These are phyloP conservation scores for Russula abietina DNA, from an alignment of 768 basidiomycete genomes.

Conservation along the genomic window DNA sequence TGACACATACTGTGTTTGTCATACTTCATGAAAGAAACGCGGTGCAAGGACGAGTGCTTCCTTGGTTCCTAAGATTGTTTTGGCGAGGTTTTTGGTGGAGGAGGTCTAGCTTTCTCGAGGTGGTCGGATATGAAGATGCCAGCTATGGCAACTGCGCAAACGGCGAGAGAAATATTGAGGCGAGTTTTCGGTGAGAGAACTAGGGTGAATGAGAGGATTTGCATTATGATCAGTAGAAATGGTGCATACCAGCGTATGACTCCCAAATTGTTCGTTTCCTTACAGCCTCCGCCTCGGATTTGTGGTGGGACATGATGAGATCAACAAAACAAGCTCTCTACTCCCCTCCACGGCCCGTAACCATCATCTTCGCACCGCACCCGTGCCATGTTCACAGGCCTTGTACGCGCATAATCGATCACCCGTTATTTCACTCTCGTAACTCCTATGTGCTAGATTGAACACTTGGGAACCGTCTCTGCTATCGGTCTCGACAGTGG, in stretches of 20 bases:
- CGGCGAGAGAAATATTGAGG: constrained; percentile 31
- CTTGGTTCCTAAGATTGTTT: not conserved
- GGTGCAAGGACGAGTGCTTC: not conserved
- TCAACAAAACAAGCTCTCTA: no score
- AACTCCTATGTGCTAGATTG: constrained; percentile 52
- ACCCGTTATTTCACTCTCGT: constrained; percentile 1
- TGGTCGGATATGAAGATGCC: constrained; percentile 32
- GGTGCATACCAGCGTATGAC: constrained; percentile 38
- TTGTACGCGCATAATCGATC: constrained; percentile 42
- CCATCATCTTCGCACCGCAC: constrained; percentile 6
- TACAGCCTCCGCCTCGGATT: constrained; percentile 25
- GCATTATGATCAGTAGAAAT: not conserved
- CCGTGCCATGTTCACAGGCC: constrained; percentile 68
- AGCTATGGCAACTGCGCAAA: constrained; percentile 30
- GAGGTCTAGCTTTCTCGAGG: constrained; percentile 29
- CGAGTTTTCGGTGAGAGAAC: constrained; percentile 33
- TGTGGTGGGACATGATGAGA: constrained; percentile 4
- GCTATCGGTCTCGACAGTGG: constrained; percentile 56
- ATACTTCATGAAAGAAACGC: not conserved
- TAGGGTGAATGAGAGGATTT: constrained; percentile 19
- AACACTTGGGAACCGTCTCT: constrained; percentile 77
- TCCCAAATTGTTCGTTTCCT: constrained; percentile 35
- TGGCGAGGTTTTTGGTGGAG: constrained; percentile 15
- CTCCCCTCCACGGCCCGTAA: not conserved
- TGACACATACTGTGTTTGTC: constrained; percentile 1